Evolutionary conservation across 768 basidiomycete genomes (phyloP).

Genomic region (Thelephora aurantiotincta): DNA sequence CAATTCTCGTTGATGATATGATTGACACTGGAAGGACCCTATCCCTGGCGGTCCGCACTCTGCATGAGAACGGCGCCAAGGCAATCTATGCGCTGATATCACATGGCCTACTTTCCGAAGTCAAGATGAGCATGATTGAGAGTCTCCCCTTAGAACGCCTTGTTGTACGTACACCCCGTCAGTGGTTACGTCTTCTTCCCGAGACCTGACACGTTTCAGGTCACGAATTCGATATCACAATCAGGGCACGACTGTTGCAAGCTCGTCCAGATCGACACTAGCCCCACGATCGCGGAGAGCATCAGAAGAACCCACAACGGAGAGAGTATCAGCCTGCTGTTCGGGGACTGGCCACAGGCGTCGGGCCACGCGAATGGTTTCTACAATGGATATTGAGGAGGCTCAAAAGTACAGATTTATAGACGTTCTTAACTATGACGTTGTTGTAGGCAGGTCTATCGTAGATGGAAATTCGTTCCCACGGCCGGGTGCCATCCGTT

Average conservation of each 20-base stretch:
- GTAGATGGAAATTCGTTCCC: no score
- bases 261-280: slow-evolving; percentile 81
- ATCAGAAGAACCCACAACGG: slow-evolving; percentile 92
- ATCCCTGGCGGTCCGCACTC: slow-evolving; percentile 67
- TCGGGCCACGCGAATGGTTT: slow-evolving; percentile 14
- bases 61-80: slow-evolving; percentile 82
- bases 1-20: slow-evolving; percentile 97
- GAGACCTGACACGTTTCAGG: slow-evolving; percentile 25
- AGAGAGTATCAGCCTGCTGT: slow-evolving; percentile 80
- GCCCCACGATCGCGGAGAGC: slow-evolving; percentile 86
- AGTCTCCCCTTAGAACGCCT: slow-evolving; percentile 70
- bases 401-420: not conserved
- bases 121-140: slow-evolving; percentile 52
- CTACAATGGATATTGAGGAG: slow-evolving; percentile 3
- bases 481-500: no score
- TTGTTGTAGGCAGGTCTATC: no score
- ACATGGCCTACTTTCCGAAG: slow-evolving; percentile 79
- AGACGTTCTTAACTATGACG: not conserved
- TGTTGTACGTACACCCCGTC: slow-evolving; percentile 43
- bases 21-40: slow-evolving; percentile 92
- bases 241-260: slow-evolving; percentile 57
- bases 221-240: slow-evolving; percentile 94
- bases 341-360: slow-evolving; percentile 66
- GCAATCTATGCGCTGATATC: slow-evolving; percentile 81
- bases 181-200: not conserved